Conservation (phyloP, 2,329 filamentous ascomycete genomes). For the Macrophomina phaseolina region DNA sequence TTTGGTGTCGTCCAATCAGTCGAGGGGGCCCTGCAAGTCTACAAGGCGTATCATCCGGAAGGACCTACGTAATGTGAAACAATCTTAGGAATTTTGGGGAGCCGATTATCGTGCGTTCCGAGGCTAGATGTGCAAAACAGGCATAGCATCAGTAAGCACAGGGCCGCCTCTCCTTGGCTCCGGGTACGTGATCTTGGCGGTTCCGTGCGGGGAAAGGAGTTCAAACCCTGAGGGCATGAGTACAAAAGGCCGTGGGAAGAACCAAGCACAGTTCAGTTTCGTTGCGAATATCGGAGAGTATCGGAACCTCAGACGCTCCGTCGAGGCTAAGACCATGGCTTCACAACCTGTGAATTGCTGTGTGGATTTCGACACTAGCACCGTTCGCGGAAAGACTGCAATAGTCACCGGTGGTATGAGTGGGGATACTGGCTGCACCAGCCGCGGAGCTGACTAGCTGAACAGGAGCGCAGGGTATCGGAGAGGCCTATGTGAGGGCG, state of each 20-base stretch:
- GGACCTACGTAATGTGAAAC: background rate
- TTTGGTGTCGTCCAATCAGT: slow-evolving; percentile 52
- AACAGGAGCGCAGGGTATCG: slow-evolving; percentile 10
- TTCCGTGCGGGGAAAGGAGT: background rate
- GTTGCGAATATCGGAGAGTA: background rate
- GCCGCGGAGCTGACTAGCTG: background rate
- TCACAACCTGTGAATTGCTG: background rate
- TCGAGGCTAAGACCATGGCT: background rate
- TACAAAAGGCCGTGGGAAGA: background rate
- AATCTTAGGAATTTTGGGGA: background rate
- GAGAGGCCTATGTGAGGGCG: slow-evolving; percentile 7
- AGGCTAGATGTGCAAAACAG: background rate
- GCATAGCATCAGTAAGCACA: background rate
- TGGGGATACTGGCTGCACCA: background rate
- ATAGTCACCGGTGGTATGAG: slow-evolving; percentile 7
- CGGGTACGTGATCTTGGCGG: background rate
- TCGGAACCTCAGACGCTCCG: background rate
- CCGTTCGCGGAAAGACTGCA: slow-evolving; percentile 1
- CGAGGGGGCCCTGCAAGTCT: slow-evolving; percentile 50
- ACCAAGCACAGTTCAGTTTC: too few relatives aligned
- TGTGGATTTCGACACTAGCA: background rate
- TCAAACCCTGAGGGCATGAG: background rate
- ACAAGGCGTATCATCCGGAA: slow-evolving; percentile 28
- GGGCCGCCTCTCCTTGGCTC: background rate
- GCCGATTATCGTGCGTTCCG: too few relatives aligned